Percentiles rank a stretch among this genome's conserved stretches.
These are phyloP conservation scores for Senna siamea DNA, from an alignment of 306 rosid species.

Conservation along the genomic window DNA sequence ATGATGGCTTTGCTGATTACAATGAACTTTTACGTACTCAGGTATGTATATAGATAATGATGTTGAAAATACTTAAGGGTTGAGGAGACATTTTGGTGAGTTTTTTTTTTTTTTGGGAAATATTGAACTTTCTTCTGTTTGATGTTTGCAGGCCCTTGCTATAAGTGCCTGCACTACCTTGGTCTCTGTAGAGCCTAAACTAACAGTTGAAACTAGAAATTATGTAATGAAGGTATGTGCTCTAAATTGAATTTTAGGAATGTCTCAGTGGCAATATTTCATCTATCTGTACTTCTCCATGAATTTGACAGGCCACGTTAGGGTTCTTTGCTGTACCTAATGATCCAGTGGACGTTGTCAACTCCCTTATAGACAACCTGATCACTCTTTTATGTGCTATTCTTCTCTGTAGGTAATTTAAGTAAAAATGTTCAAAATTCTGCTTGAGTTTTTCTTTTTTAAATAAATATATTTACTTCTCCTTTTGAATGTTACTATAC, in stretches of 20 bases:
- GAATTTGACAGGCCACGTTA: conserved; percentile 84
- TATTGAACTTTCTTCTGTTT: conserved; percentile 24
- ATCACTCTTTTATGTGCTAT: conserved; percentile 92
- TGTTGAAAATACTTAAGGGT: conserved; percentile 16
- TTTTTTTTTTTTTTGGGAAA: conserved; percentile 38
- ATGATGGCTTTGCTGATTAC: conserved; percentile 78
- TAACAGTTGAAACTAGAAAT: conserved; percentile 91
- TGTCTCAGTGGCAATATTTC: conserved; percentile 5
- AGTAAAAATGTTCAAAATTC: conserved; percentile 20
- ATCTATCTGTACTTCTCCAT: conserved; percentile 38
- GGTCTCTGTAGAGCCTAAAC: conserved; percentile 95
- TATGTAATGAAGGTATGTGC: conserved; percentile 79
- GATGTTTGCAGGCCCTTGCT: conserved; percentile 78
- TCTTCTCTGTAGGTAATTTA: conserved; percentile 86
- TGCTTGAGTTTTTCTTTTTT: conserved; percentile 22
- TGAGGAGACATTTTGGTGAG: conserved; percentile 33
- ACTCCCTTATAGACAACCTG: conserved; percentile 85
- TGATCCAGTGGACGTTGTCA: conserved; percentile 84
- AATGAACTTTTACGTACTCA: conserved; percentile 84
- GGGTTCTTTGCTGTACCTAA: conserved; percentile 96
- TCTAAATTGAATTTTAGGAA: conserved; percentile 37
- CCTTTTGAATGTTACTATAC: conserved; percentile 28
- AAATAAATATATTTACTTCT: neutral
- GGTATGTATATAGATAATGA: conserved; percentile 50
- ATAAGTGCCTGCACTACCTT: conserved; percentile 95